phyloP scores from a whole-genome alignment of 495 filamentous ascomycete genomes.

The Pyronema omphalodes region DNA sequence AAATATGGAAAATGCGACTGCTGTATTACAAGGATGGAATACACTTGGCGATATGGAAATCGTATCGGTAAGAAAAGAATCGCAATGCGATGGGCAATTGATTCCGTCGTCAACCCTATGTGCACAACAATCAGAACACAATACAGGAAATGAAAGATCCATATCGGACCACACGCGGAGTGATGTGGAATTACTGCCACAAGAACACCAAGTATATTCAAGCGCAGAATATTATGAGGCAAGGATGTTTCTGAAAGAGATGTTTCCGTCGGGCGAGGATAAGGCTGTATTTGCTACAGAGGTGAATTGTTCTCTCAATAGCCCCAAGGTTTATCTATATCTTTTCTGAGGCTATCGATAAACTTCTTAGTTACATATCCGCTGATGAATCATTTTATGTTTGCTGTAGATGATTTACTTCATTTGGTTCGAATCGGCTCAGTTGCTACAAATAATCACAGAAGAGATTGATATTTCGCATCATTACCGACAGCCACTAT shows the following conservation, averaged over 20 bases:
- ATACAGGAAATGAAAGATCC: background rate
- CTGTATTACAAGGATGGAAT: background rate
- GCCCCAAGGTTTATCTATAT: slow-evolving; percentile 81
- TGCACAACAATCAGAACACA: background rate
- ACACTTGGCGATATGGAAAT: background rate
- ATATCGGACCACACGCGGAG: background rate
- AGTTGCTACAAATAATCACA: slow-evolving; percentile 54
- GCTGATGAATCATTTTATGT: slow-evolving; percentile 25
- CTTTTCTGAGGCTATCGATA: slow-evolving; percentile 94
- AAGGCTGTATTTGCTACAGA: slow-evolving; percentile 67
- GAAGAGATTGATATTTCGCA: too few relatives aligned
- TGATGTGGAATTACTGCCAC: background rate
- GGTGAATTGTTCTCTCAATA: too few relatives aligned
- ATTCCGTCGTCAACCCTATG: background rate
- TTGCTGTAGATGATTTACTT: slow-evolving; percentile 80
- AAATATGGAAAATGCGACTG: too few relatives aligned
- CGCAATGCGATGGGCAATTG: background rate
- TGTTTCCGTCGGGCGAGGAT: slow-evolving; percentile 53
- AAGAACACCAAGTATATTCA: slow-evolving; percentile 5
- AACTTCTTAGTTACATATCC: slow-evolving; percentile 65
- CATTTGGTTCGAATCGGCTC: slow-evolving; percentile 94
- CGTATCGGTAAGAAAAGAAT: background rate
- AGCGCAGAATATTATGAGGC: slow-evolving; percentile 8
- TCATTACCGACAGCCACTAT: too few relatives aligned
- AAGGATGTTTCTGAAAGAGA: slow-evolving; percentile 41